Conservation (phyloP, 306 rosid genomes). For the Luffa aegyptiaca region DNA sequence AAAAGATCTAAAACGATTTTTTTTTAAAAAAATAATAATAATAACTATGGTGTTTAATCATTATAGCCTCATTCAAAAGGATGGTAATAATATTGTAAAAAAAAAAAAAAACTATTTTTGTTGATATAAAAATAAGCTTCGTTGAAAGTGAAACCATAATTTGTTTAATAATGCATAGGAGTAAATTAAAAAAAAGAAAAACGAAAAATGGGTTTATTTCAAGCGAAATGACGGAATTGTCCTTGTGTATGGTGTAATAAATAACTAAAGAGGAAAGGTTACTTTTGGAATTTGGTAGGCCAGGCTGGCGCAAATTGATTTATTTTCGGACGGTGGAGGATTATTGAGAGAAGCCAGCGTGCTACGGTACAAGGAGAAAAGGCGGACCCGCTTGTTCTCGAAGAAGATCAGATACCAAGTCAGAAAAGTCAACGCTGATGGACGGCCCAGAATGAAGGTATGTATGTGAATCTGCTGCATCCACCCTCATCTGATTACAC, state of each 20-base stretch:
- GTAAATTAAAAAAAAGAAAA: not conserved
- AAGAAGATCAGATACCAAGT: conserved; percentile 91
- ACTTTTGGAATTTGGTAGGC: conserved; percentile 36
- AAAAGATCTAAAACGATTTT: too few relatives aligned
- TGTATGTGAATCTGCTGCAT: not conserved
- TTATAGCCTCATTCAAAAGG: not conserved
- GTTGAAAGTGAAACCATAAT: too few relatives aligned
- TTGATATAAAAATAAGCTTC: too few relatives aligned
- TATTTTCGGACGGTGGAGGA: conserved; percentile 47
- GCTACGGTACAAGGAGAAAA: conserved; percentile 68
- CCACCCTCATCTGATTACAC: not conserved
- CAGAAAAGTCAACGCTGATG: conserved; percentile 70
- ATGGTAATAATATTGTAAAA: not conserved
- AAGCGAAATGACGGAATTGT: not conserved
- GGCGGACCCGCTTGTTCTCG: conserved; percentile 58
- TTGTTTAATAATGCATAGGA: too few relatives aligned
- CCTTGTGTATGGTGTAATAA: not conserved
- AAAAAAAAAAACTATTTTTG: not conserved
- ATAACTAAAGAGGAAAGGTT: not conserved
- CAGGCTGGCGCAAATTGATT: conserved; percentile 55
- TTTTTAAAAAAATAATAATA: too few relatives aligned
- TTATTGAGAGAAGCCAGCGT: conserved; percentile 66
- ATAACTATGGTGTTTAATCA: not conserved
- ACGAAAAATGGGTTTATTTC: not conserved
- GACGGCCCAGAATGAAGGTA: conserved; percentile 96